phyloP scores from a whole-genome alignment of 225 moss, liverwort and hornwort species.

The Physcomitrellopsis africana region DNA sequence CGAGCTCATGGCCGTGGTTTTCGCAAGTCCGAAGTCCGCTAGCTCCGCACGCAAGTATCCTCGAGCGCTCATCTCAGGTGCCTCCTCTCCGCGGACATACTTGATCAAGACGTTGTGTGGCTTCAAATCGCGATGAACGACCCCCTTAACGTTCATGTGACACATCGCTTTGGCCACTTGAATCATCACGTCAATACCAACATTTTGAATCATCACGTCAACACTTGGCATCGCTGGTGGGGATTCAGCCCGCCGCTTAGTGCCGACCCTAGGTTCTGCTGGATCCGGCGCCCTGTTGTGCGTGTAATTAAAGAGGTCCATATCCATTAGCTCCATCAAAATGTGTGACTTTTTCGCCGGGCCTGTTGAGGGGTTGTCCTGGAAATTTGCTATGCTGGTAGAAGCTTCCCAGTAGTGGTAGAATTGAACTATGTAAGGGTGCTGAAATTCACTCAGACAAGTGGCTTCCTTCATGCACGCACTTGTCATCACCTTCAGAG shows the following conservation, averaged over 20 bases:
- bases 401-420: not conserved
- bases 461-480: constrained; percentile 18
- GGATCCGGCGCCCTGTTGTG: not conserved
- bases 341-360: constrained; percentile 23
- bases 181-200: constrained; percentile 25
- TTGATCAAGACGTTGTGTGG: constrained; percentile 24
- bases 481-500: constrained; percentile 15
- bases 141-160: constrained; percentile 33
- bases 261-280: not conserved
- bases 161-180: constrained; percentile 48
- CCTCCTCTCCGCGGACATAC: not conserved
- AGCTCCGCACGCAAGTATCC: constrained; percentile 47
- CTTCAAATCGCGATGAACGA: constrained; percentile 47
- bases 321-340: constrained; percentile 35
- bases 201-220: too few relatives aligned
- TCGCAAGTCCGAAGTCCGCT: constrained; percentile 40
- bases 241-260: constrained; percentile 7
- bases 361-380: too few relatives aligned
- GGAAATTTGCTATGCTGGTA: not conserved
- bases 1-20: constrained; percentile 4
- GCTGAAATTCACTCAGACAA: constrained; percentile 6
- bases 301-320: constrained; percentile 6
- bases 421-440: constrained; percentile 27
- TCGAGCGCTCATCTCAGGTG: constrained; percentile 24
- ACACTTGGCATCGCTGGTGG: not conserved